Base-by-base conservation (phyloP, 2,329 filamentous ascomycete genomes). In the Paraphaeosphaeria sporulosa region DNA sequence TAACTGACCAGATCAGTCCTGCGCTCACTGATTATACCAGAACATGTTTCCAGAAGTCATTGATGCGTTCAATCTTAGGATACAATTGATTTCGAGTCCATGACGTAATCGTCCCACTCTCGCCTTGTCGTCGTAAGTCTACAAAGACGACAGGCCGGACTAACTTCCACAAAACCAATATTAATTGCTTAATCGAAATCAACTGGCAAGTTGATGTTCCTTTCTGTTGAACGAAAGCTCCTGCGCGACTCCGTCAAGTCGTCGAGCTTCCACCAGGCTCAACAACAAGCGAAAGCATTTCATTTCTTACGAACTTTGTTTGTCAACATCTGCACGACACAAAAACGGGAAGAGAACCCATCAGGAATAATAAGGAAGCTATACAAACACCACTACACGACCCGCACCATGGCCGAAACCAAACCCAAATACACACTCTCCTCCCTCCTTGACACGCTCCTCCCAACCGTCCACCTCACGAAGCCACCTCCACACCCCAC, bases 401-500 rank as follows among this genome's bases (percentile, higher is more conserved):
- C 30, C 2, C 30, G 10, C 30, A 8, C 30, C 38, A 40, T 40
- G 25, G 25, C 13, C 10, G n/a, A 12, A 13, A 44, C 43, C 38
- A 32, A 60, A 32, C 27, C 57, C 12, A 23, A 38, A 25, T 51
- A 48, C 23, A 58, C 36, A 25, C 59, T 72, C 25, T 17, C 55
- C 17, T 38, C 44, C 30, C 57, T 68, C 40, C 46, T 57, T 10
- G 30, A 32, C 19, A 40, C 23, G n/a, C 66, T 73, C 51, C 61
- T 70, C 13, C n/a, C 50, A 19, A 52, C 44, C n/a, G 60, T 63
- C 2, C 42, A 25, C n/a, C 64, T 71, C 9, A 42, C 53, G n/a
- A 46, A 48, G 2, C 50, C 67, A 19, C 68, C 71, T 15, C 42
- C 51, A 13, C 63, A 65, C 15, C 40, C 71, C 2, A 61, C 48